phyloP scores from a whole-genome alignment of 1,284 basidiomycete species.

The Rhodotorula sp. region DNA sequence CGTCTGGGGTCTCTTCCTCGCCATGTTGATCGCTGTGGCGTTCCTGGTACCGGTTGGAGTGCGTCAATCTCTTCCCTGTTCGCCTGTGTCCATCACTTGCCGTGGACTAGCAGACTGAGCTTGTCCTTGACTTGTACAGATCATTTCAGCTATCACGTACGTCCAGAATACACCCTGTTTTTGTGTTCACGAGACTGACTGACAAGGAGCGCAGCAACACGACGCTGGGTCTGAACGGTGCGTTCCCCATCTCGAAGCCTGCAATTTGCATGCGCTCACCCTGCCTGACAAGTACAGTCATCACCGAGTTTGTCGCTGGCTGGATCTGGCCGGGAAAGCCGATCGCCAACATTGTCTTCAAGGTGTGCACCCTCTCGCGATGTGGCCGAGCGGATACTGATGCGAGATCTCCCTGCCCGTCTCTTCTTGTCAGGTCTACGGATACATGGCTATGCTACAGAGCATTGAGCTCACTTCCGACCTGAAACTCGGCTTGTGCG shows the following conservation, averaged over 20 bases:
- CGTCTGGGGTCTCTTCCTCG: slow-evolving; percentile 52
- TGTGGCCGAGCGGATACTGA: not conserved
- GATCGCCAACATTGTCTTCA: slow-evolving; percentile 23
- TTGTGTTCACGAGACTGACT: not conserved
- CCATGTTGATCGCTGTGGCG: slow-evolving; percentile 49
- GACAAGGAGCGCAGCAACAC: slow-evolving; percentile 20
- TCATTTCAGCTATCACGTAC: slow-evolving; percentile 29
- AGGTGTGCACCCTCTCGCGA: not conserved
- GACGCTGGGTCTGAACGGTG: slow-evolving; percentile 47
- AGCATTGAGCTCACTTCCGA: slow-evolving; percentile 50
- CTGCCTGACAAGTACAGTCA: slow-evolving; percentile 30
- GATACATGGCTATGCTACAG: slow-evolving; percentile 49
- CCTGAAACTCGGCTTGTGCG: slow-evolving; percentile 51
- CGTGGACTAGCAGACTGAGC: no score
- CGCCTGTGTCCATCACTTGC: not conserved
- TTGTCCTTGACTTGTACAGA: slow-evolving; percentile 11
- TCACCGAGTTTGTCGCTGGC: slow-evolving; percentile 52
- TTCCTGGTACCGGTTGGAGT: slow-evolving; percentile 53
- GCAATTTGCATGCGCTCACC: not conserved
- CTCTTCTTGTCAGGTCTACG: slow-evolving; percentile 27
- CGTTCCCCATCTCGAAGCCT: not conserved
- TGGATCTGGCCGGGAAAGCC: slow-evolving; percentile 52
- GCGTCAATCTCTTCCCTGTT: slow-evolving; percentile 33
- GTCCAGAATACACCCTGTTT: not conserved
- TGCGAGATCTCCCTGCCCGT: not conserved